A percentile compares a stretch with the other conserved stretches of the same genome.
These are phyloP conservation scores for Thraustotheca clavata DNA, from an alignment of 352 stramenopile genomes.

Conservation along the genomic window DNA sequence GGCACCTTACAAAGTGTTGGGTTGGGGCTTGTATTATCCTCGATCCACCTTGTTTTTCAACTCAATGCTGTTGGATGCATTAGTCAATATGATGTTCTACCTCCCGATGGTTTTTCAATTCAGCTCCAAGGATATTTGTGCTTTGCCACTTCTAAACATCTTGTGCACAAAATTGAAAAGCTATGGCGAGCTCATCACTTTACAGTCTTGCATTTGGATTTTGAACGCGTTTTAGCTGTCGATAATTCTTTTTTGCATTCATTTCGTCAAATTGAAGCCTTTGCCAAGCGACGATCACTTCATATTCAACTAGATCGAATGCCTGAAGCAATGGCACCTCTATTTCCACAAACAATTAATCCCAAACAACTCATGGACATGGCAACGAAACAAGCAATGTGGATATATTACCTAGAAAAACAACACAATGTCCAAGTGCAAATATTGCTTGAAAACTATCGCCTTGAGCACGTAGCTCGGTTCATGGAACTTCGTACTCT, in stretches of 20 bases:
- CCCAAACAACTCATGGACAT: not conserved
- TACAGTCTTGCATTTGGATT: slow-evolving; percentile 57
- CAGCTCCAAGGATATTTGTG: slow-evolving; percentile 73
- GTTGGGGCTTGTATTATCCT: slow-evolving; percentile 68
- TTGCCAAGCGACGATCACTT: slow-evolving; percentile 58
- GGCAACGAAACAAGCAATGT: slow-evolving; percentile 28
- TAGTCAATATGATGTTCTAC: slow-evolving; percentile 51
- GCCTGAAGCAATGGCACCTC: not conserved
- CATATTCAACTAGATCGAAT: slow-evolving; percentile 41
- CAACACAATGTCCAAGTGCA: not conserved
- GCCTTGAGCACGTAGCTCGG: not conserved
- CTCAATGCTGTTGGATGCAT: slow-evolving; percentile 73
- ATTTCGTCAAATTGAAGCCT: slow-evolving; percentile 51
- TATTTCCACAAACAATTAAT: not conserved
- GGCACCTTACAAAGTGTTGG: slow-evolving; percentile 67
- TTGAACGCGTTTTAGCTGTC: slow-evolving; percentile 67
- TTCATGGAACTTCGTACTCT: not conserved
- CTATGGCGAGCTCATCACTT: slow-evolving; percentile 51
- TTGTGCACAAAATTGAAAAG: slow-evolving; percentile 65
- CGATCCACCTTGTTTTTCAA: slow-evolving; percentile 67
- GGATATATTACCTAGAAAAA: not conserved
- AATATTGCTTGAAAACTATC: not conserved
- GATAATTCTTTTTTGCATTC: slow-evolving; percentile 69
- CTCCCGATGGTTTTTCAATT: slow-evolving; percentile 37
- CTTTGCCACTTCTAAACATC: slow-evolving; percentile 74